Percentiles rank a stretch among this genome's conserved stretches.
Conservation (phyloP, 768 basidiomycete species). For the Sarcomyxa edulis region DNA sequence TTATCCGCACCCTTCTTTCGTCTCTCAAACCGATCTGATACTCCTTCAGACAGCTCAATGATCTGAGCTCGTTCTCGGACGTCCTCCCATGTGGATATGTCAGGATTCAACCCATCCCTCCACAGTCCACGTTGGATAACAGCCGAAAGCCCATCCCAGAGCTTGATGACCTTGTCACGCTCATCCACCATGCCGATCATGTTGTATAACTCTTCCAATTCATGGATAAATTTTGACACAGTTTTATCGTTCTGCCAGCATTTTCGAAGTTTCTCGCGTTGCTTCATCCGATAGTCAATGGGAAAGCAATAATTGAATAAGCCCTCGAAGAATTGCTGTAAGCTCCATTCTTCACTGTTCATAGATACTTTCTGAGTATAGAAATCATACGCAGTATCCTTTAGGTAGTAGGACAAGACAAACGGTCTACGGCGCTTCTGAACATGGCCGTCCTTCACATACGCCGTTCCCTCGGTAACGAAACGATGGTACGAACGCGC, state of each 20-base stretch:
- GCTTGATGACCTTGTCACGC: conserved; percentile 19
- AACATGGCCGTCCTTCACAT: conserved; percentile 16
- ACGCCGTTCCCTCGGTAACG: conserved; percentile 17
- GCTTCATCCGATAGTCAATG: conserved; percentile 17
- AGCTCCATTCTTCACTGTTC: conserved; percentile 17
- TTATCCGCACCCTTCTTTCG: too few species aligned
- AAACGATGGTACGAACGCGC: conserved; percentile 18
- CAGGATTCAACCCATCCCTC: conserved; percentile 20
- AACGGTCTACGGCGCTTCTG: conserved; percentile 10
- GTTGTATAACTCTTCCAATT: conserved; percentile 25
- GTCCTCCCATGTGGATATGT: conserved; percentile 15
- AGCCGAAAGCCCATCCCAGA: conserved; percentile 26
- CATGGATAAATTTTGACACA: conserved; percentile 25
- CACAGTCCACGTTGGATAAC: conserved; percentile 23
- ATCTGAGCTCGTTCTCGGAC: conserved; percentile 21
- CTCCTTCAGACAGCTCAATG: conserved; percentile 22
- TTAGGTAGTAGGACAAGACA: conserved; percentile 22
- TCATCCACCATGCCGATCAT: conserved; percentile 24
- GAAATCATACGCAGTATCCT: conserved; percentile 23
- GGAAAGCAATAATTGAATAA: conserved; percentile 36
- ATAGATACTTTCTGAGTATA: conserved; percentile 23
- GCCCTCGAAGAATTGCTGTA: conserved; percentile 22
- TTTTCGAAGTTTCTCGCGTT: conserved; percentile 15
- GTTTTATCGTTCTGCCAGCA: conserved; percentile 19
- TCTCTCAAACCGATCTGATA: conserved; percentile 3